Base-by-base conservation (phyloP, 108 stramenopile species). In the Cyclotella sp. region DNA sequence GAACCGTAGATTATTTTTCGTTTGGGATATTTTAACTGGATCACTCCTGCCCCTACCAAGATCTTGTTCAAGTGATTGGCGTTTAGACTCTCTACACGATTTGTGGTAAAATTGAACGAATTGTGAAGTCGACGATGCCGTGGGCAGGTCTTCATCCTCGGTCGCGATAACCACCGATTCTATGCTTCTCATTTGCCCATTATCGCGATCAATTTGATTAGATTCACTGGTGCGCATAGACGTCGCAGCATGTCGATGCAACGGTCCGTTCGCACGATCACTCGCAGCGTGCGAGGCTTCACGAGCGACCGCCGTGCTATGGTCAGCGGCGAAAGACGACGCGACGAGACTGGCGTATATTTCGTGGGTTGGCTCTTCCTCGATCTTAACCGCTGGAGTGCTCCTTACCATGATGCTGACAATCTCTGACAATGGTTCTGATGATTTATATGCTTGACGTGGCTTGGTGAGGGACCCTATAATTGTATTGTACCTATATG, bases 101-200 rank as follows among this genome's bases (percentile, higher is more conserved):
- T 40, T 62, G 34, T 21, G 61, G 24, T 62, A 62, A 62, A 62
- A 62, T 40, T 62, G 61, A n/a, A 62, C 39, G 34, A 62, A 62
- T 42, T 62, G 61, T 19, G 29, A 34, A 40, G 61, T 14, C 8
- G 34, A 62, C 6, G 61, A 40, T 41, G 34, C 30, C 28, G 30
- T 15, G 29, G 40, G 40, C 28, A 58, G 22, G 19, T 62, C 61
- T 62, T 42, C 40, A 3, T 62, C 61, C 16, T 62, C 34, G n/a
- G 61, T 11, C 34, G 19, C 1, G 34, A 62, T 39, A 6, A 42
- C 3, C 14, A 30, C 39, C 15, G 40, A 4, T 1, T 21, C 61
- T 42, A 9, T 16, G 40, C 30, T 6, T 9, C 0, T 34, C 10
- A 40, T 40, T 39, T 30, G 13, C n/a, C 34, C 24, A 12, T 62